These are phyloP conservation scores for Aspergillus pseudoglaucus DNA, from an alignment of 2,329 filamentous ascomycete genomes.

Conservation along the genomic window DNA sequence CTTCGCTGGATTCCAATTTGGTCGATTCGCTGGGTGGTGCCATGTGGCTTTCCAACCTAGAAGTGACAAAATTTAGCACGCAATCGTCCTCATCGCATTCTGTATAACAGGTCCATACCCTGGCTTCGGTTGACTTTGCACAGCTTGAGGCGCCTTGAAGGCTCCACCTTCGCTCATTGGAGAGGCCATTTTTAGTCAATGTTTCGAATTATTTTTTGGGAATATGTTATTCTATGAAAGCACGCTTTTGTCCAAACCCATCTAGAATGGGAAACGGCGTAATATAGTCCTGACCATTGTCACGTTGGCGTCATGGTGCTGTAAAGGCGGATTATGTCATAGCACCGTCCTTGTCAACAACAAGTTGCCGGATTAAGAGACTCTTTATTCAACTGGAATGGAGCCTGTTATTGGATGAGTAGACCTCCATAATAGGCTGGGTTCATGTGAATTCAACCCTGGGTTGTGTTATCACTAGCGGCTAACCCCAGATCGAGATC, in stretches of 20 bases:
- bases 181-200: slow-evolving; percentile 14
- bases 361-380: too few species aligned
- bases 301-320: slow-evolving; percentile 22
- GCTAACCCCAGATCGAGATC: too few species aligned
- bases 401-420: too few species aligned
- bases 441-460: too few species aligned
- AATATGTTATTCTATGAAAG: background rate
- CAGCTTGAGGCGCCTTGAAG: slow-evolving; percentile 16
- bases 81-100: background rate
- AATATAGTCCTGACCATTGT: slow-evolving; percentile 3
- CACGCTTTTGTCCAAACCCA: background rate
- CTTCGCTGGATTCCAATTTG: slow-evolving; percentile 22
- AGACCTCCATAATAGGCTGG: too few species aligned
- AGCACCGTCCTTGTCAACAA: background rate
- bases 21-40: slow-evolving; percentile 26
- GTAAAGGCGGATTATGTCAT: slow-evolving; percentile 5
- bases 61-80: background rate
- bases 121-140: slow-evolving; percentile 22
- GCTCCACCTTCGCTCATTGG: slow-evolving; percentile 16
- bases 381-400: too few species aligned
- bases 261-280: background rate
- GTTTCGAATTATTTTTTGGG: background rate
- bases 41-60: background rate
- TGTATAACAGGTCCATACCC: slow-evolving; percentile 12
- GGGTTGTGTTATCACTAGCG: too few species aligned